A percentile compares a stretch with the other conserved stretches of the same genome.
Conservation (phyloP, 129 eudicot species). For the Flaveria robusta region DNA sequence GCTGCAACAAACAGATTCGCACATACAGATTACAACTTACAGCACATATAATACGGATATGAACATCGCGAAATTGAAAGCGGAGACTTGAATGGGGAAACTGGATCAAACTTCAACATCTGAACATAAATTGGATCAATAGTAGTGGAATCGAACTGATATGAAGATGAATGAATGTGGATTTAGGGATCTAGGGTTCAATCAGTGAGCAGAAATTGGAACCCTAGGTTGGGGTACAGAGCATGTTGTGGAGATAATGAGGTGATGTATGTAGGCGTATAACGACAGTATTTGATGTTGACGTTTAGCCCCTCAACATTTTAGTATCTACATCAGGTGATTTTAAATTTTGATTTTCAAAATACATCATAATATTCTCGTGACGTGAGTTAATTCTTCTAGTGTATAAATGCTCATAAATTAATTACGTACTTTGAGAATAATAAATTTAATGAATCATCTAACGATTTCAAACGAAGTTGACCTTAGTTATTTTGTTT, state of each 20-base stretch:
- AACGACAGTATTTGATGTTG: conserved; percentile 32
- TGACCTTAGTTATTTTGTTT: no score
- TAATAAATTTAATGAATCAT: no score
- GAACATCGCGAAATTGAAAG: conserved; percentile 20
- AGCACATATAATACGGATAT: neutral
- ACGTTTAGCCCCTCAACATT: conserved; percentile 23
- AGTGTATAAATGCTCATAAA: neutral
- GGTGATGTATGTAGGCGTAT: conserved; percentile 31
- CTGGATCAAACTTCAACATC: conserved; percentile 12
- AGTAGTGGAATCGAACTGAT: neutral
- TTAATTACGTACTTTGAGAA: no score
- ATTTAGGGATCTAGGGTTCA: conserved; percentile 35
- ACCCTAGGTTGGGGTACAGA: conserved; percentile 26
- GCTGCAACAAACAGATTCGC: neutral
- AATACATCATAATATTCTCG: neutral
- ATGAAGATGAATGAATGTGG: neutral
- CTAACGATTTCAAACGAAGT: no score
- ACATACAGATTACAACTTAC: neutral
- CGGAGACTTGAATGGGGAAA: conserved; percentile 26
- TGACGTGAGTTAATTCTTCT: neutral
- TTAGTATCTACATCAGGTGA: conserved; percentile 28
- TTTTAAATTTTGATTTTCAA: neutral
- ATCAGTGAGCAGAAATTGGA: conserved; percentile 10
- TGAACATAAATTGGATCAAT: conserved; percentile 7
- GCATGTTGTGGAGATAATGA: conserved; percentile 4